A percentile compares a stretch with the other conserved stretches of the same genome.
Conservation (phyloP, 2,329 filamentous ascomycete species). For the Diatrype stigma region DNA sequence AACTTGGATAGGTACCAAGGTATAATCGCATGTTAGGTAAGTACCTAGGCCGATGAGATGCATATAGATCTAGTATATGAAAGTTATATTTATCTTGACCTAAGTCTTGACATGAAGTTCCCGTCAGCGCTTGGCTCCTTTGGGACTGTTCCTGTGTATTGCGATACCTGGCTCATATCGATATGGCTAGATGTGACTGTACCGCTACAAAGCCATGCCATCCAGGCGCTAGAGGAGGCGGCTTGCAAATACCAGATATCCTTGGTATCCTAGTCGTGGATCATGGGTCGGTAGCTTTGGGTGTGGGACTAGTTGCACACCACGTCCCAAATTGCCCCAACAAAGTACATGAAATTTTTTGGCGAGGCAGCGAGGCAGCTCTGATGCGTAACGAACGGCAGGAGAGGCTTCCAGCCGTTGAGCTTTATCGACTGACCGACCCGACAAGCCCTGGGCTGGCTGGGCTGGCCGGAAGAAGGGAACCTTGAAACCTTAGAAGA, state of each 20-base stretch:
- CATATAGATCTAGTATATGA: no score
- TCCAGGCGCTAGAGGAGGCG: neutral
- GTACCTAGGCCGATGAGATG: no score
- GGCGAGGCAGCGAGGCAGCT: neutral
- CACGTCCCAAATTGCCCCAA: constrained; percentile 38
- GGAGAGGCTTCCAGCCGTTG: neutral
- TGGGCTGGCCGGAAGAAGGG: neutral
- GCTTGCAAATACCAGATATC: neutral
- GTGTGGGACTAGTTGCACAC: constrained; percentile 30
- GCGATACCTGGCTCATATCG: no score
- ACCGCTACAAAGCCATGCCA: neutral
- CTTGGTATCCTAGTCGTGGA: constrained; percentile 7
- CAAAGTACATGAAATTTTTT: constrained; percentile 17
- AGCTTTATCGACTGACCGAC: neutral
- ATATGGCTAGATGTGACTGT: neutral
- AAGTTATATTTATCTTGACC: no score
- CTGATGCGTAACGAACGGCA: neutral
- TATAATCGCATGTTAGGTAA: no score
- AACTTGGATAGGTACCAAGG: no score
- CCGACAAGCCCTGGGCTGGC: no score
- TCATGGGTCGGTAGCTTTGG: constrained; percentile 6
- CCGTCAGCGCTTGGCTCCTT: no score
- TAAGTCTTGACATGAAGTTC: no score
- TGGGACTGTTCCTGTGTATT: no score
- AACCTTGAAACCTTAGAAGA: neutral